Percentiles rank a stretch among this genome's conserved stretches.
Conservation (phyloP, 176 grass and related monocot genomes). For the Rhynchospora tenuis region DNA sequence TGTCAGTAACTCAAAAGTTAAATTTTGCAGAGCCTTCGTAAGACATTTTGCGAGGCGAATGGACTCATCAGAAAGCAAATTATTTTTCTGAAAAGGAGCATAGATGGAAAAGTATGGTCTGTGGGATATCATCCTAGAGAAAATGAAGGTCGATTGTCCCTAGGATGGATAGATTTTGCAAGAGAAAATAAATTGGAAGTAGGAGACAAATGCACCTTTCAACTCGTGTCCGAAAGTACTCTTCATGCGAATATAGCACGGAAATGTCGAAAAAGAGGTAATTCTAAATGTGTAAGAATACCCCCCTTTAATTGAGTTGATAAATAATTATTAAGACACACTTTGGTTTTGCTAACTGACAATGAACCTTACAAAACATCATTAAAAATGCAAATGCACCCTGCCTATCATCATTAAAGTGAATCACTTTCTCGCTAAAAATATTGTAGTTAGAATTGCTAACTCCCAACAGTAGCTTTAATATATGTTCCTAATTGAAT, state of each 20-base stretch:
- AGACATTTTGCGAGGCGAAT: constrained; percentile 6
- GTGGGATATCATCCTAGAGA: neutral
- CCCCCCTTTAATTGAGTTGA: neutral
- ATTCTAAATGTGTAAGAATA: neutral
- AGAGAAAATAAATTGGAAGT: neutral
- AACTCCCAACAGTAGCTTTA: no score
- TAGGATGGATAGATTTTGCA: neutral
- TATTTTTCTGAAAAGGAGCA: neutral
- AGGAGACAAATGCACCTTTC: neutral
- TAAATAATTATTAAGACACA: neutral
- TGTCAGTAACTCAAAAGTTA: neutral
- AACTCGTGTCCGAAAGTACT: neutral
- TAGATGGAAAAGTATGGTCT: neutral
- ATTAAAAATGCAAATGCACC: neutral
- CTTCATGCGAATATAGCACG: neutral
- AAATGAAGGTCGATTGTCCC: neutral
- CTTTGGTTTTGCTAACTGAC: neutral
- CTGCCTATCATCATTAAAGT: neutral
- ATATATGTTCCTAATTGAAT: no score
- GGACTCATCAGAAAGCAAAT: neutral
- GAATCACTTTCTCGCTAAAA: no score
- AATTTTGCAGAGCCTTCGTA: neutral
- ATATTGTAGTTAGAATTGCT: no score
- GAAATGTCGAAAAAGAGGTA: neutral
- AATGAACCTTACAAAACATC: neutral